phyloP scores from a whole-genome alignment of 2,329 filamentous ascomycete species.

The Cercospora sp. region DNA sequence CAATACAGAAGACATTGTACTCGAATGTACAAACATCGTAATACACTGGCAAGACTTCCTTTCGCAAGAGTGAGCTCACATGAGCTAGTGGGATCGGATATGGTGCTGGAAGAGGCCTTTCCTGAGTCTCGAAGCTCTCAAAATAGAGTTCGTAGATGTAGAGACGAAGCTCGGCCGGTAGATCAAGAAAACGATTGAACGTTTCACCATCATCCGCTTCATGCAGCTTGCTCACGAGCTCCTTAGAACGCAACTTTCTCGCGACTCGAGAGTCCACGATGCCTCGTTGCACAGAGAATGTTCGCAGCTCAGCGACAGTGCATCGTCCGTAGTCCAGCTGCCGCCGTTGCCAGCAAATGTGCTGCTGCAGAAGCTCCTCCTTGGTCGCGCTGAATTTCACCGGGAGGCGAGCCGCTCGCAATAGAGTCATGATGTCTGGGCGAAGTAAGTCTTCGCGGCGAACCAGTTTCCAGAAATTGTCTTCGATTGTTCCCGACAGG shows the following conservation, averaged over 20 bases:
- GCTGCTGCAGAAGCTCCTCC: neutral
- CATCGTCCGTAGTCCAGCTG: neutral
- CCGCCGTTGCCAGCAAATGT: neutral
- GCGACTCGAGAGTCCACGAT: neutral
- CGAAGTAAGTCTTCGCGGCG: too few relatives aligned
- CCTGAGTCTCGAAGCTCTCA: neutral
- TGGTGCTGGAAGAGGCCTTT: neutral
- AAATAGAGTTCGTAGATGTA: neutral
- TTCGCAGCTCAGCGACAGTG: neutral
- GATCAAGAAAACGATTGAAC: neutral
- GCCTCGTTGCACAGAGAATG: neutral
- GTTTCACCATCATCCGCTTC: neutral
- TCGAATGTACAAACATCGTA: too few relatives aligned
- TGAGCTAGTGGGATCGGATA: neutral
- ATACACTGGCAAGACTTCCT: too few relatives aligned
- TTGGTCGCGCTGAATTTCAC: neutral
- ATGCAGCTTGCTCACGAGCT: neutral
- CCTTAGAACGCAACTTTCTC: accelerated
- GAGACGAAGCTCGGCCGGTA: neutral
- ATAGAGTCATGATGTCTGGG: neutral
- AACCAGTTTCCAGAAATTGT: too few relatives aligned
- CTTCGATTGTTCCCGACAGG: too few relatives aligned
- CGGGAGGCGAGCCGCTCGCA: neutral
- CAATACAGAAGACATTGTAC: too few relatives aligned
- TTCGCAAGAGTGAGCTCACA: too few relatives aligned